Conservation (phyloP, 345 rosid species). For the Camelina neglecta region DNA sequence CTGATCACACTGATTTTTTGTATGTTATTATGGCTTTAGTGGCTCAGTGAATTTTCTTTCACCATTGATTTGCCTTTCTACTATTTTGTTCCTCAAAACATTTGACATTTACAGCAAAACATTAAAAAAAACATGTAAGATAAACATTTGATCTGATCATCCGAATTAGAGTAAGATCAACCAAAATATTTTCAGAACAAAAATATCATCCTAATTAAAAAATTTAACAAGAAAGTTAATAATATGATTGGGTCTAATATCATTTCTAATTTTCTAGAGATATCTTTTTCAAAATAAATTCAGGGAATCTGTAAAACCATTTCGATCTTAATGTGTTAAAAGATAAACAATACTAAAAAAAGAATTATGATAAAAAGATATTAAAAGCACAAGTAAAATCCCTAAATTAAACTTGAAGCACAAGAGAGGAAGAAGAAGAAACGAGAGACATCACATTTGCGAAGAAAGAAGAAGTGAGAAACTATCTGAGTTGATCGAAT, state of each 20-base stretch:
- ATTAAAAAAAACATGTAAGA: conserved; percentile 34
- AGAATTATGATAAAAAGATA: neutral
- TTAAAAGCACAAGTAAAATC: conserved; percentile 11
- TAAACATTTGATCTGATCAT: conserved; percentile 20
- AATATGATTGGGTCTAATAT: neutral
- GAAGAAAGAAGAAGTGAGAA: neutral
- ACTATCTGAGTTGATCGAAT: neutral
- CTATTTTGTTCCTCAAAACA: neutral
- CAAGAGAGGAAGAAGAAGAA: neutral
- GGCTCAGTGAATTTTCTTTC: conserved; percentile 37
- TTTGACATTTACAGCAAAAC: conserved; percentile 18
- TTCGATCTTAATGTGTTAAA: neutral
- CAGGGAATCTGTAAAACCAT: neutral
- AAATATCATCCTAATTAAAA: neutral
- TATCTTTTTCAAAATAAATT: too few species aligned
- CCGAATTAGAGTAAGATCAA: conserved; percentile 1
- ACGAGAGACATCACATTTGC: neutral
- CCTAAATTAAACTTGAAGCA: neutral
- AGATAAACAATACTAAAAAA: too few species aligned
- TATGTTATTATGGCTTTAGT: conserved; percentile 31
- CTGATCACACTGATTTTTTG: conserved; percentile 30
- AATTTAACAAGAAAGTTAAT: neutral
- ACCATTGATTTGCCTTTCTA: neutral
- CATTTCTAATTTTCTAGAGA: too few species aligned
- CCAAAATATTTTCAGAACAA: neutral